Evolutionary conservation across 2,329 filamentous ascomycete species (phyloP), one percentile per base, ranked within the genome.

Genomic region (Colletotrichum noveboracense): DNA sequence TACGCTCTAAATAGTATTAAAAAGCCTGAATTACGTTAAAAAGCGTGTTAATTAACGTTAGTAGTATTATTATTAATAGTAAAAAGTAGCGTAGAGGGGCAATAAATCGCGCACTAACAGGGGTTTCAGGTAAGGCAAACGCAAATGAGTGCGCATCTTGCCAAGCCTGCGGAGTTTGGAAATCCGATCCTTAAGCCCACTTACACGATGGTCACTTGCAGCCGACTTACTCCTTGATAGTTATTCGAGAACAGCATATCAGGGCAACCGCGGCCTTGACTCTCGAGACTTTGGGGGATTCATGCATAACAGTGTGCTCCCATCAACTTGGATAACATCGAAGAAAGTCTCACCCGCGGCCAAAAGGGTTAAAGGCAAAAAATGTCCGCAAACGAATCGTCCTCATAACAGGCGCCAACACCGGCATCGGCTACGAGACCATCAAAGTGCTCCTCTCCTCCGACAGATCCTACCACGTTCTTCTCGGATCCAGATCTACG

Each of bases 331-430:
- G 5, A 18, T 9, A 16, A 38, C 14, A 16, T 16, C 34, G 34
- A 16, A 16, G 34, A 16, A 7, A 14, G 14, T 36, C 34, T 14
- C 34, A 7, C 34, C 34, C 7, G 14, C 14, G 14, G 14, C 30
- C 4, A 6, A 34, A 36, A 36, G 14, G 34, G 34, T 36, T 16
- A 9, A 38, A 38, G 1, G 36, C 16, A 38, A 3, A 18, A 5
- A 38, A 64, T 64, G 13, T 16, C 30, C 32, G 18, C 36, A n/a
- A 64, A n/a, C 34, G 24, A 21, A 12, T 90, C 75, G 81, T 92
- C 21, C 81, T 93, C 52, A 87, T 93, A 76, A 93, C 91, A 2
- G 91, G 91, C 55, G 91, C 86, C 73, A 93, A 92, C 78, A 91
- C 88, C 0, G 91, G 91, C n/a, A 87, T 93, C 24, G 92, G 92